Evolutionary conservation across 352 stramenopile species (phyloP).

Genomic region (Pythium monospermum): DNA sequence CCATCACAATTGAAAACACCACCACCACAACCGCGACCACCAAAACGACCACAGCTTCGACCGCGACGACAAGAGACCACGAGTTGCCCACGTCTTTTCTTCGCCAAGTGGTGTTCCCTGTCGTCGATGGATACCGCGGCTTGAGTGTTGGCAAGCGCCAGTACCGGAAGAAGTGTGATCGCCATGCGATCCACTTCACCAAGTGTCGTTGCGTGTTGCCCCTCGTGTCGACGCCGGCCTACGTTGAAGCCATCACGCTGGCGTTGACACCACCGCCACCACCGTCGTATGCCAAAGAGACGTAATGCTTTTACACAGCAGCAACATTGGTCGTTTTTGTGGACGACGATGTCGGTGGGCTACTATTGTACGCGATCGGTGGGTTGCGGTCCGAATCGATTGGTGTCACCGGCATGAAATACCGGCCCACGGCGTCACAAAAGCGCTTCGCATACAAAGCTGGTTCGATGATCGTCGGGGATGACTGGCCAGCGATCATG

Average conservation of each 20-base stretch:
- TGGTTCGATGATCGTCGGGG: constrained; percentile 98
- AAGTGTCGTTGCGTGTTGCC: constrained; percentile 61
- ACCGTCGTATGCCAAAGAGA: neutral
- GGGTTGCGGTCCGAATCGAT: constrained; percentile 45
- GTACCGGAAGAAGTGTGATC: constrained; percentile 55
- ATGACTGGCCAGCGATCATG: constrained; percentile 97
- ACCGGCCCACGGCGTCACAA: constrained; percentile 91
- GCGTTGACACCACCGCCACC: constrained; percentile 26
- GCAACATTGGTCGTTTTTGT: too few species aligned
- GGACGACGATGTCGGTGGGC: too few species aligned
- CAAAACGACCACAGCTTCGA: neutral
- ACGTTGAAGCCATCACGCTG: constrained; percentile 45
- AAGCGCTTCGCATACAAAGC: constrained; percentile 96
- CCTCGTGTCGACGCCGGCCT: constrained; percentile 40
- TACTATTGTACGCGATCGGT: constrained; percentile 1
- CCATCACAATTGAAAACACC: constrained; percentile 6
- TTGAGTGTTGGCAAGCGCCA: constrained; percentile 41
- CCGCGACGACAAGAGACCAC: neutral
- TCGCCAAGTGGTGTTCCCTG: constrained; percentile 33
- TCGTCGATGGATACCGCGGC: constrained; percentile 42
- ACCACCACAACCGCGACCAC: neutral
- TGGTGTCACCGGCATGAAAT: constrained; percentile 96
- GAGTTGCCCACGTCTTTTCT: neutral
- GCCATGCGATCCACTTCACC: constrained; percentile 48
- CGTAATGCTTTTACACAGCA: too few species aligned